Base-by-base conservation (phyloP, 2,329 filamentous ascomycete genomes). In the Hyphodiscus sp. region DNA sequence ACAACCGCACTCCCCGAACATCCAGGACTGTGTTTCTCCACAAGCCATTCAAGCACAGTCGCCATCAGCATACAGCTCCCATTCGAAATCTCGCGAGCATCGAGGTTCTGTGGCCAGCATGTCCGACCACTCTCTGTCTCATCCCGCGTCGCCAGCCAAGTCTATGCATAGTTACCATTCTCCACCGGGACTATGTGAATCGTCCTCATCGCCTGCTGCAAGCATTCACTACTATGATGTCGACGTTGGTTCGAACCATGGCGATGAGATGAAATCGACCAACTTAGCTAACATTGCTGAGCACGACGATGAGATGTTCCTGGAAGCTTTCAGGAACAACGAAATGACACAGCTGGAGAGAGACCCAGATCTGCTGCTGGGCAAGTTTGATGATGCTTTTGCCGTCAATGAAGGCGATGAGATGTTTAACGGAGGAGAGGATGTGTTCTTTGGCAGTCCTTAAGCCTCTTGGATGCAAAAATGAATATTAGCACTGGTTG, bases 181-280 rank as follows among this genome's bases (percentile, higher is more conserved):
- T 2, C 79, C 80, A 4, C 81, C 81, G 1, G 80, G 79, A 56
- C 75, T 84, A 29, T 82, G 80, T n/a, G 76, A 80, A 55, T 80
- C 80, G 20, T 79, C 79, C 15, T 83, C 81, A 20, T 80, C 80
- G 3, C 77, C 76, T 26, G 69, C 74, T 19, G 54, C 63, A 8
- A 65, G 61, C 44, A 45, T 57, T 45, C 56, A 64, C 47, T 63
- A 62, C 46, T 68, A 68, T 53, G 65, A 68, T 41, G 47, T 65
- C 9, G 62, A 66, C 41, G 54, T 26, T 16, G 45, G 43, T 23
- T 60, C 60, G 7, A 61, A 60, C 29, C 58, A 61, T 45, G 62
- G 56, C n/a, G 61, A 63, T 23, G 50, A 56, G 11, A 55, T 55
- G 33, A 56, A 53, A 33, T 20, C 59, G 20, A 47, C 45, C 30